Conservation (phyloP, 148 eudicot genomes). For the Cornus kousa region DNA sequence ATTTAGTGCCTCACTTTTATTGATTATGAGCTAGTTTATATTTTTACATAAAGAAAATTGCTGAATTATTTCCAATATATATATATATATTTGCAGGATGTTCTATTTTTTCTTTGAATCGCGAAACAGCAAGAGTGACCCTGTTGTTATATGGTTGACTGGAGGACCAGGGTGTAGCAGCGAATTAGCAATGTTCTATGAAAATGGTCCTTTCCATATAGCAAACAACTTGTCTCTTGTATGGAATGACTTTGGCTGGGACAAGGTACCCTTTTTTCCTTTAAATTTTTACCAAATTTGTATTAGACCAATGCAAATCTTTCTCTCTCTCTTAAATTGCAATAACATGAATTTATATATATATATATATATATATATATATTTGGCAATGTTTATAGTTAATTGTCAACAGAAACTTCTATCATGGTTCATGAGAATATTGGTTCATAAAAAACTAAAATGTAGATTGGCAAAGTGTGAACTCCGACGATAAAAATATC, state of each 20-base stretch:
- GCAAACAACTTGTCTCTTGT: constrained; percentile 51
- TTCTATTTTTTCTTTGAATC: constrained; percentile 91
- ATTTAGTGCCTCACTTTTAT: not conserved
- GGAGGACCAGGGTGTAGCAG: constrained; percentile 91
- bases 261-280: constrained; percentile 41
- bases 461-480: no score
- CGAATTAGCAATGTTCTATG: constrained; percentile 73
- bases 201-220: constrained; percentile 77
- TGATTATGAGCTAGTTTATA: not conserved
- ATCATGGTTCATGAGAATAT: no score
- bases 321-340: no score
- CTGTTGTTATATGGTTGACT: constrained; percentile 74
- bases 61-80: not conserved
- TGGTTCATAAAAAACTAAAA: no score
- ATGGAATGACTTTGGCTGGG: constrained; percentile 86
- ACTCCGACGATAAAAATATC: no score
- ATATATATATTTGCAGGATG: constrained; percentile 45
- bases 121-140: constrained; percentile 47
- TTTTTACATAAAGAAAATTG: not conserved
- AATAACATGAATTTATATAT: no score
- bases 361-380: no score
- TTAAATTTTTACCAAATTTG: no score
- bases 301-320: no score
- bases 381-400: no score
- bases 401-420: no score